These are phyloP conservation scores for Lantana camara DNA, from an alignment of 257 asterid species.

Conservation along the genomic window DNA sequence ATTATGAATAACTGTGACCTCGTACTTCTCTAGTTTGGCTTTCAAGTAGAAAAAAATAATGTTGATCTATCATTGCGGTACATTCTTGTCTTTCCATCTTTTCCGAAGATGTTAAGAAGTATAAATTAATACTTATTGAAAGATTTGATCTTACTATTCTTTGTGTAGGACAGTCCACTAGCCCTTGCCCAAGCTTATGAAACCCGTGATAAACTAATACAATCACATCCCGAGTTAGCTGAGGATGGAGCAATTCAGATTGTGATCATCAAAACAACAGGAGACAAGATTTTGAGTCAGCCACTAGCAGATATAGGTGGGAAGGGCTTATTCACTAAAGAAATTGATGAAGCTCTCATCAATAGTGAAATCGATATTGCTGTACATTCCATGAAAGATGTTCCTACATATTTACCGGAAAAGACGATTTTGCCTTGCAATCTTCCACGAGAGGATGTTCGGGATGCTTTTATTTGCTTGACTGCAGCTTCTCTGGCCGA, in stretches of 20 bases:
- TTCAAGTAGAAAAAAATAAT: background rate
- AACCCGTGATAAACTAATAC: slow-evolving; percentile 76
- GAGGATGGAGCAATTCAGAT: slow-evolving; percentile 91
- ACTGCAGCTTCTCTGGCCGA: slow-evolving; percentile 75
- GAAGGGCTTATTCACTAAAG: slow-evolving; percentile 94
- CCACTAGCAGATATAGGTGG: slow-evolving; percentile 99
- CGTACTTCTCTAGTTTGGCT: background rate
- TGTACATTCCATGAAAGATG: slow-evolving; percentile 99
- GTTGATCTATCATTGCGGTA: background rate
- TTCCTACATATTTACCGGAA: slow-evolving; percentile 91
- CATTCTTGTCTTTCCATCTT: no score
- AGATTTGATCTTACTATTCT: slow-evolving; percentile 10
- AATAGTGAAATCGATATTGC: slow-evolving; percentile 90
- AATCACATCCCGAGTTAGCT: slow-evolving; percentile 78
- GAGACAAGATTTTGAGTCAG: slow-evolving; percentile 89
- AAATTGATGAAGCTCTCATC: slow-evolving; percentile 93
- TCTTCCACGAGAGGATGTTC: slow-evolving; percentile 94
- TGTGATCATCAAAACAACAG: slow-evolving; percentile 87
- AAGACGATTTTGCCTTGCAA: slow-evolving; percentile 86
- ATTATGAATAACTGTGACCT: background rate
- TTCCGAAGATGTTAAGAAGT: no score
- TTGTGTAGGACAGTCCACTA: slow-evolving; percentile 82
- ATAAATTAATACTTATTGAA: slow-evolving; percentile 8
- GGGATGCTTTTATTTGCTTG: slow-evolving; percentile 92
- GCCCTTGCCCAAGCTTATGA: slow-evolving; percentile 99